Conservation (phyloP, 306 rosid genomes). For the Lathyrus aphaca region DNA sequence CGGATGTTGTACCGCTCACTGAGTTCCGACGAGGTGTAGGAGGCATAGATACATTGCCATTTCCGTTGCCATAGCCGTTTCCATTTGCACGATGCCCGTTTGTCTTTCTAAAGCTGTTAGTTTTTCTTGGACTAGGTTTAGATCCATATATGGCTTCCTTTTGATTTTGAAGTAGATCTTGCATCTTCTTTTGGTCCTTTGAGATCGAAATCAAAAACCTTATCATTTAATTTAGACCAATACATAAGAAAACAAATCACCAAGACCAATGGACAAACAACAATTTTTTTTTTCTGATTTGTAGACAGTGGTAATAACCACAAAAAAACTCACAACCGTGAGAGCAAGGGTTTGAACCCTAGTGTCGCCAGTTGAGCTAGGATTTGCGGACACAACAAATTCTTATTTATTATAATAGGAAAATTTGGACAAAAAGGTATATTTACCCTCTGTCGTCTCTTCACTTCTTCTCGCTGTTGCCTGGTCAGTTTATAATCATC, state of each 20-base stretch:
- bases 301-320: no score
- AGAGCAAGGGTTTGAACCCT: no score
- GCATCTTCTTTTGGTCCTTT: slow-evolving; percentile 96
- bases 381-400: no score
- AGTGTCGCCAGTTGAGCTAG: no score
- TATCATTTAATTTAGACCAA: not conserved
- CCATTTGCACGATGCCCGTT: slow-evolving; percentile 77
- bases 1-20: slow-evolving; percentile 68
- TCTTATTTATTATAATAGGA: not conserved
- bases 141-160: slow-evolving; percentile 92
- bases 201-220: slow-evolving; percentile 28
- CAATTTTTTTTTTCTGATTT: not conserved
- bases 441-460: slow-evolving; percentile 74
- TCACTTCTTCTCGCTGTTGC: slow-evolving; percentile 83
- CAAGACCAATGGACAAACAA: slow-evolving; percentile 11
- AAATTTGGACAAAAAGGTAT: slow-evolving; percentile 1
- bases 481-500: slow-evolving; percentile 92
- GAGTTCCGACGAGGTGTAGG: slow-evolving; percentile 93
- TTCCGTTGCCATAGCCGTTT: slow-evolving; percentile 84
- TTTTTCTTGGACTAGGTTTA: slow-evolving; percentile 89
- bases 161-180: slow-evolving; percentile 85
- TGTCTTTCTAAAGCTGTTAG: slow-evolving; percentile 80
- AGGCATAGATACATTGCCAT: slow-evolving; percentile 84
- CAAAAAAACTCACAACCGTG: no score
- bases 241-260: not conserved